These are phyloP conservation scores for Ceratobasidium sp. DNA, from an alignment of 1,284 basidiomycete genomes.

Conservation along the genomic window DNA sequence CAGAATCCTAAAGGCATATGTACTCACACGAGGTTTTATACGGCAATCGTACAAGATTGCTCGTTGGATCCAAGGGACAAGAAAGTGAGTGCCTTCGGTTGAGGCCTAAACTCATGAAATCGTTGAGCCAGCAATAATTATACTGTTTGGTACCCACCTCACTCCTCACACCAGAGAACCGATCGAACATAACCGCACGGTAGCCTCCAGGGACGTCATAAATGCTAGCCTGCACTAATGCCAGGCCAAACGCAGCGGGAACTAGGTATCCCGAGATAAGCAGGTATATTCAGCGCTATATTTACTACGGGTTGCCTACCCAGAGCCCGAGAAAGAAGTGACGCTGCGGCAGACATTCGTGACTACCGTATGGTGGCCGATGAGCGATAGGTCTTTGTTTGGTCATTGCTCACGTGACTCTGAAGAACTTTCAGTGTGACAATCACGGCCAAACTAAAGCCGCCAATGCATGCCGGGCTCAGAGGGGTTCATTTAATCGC, in stretches of 20 bases:
- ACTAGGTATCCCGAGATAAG: slow-evolving; percentile 60
- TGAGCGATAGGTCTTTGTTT: too few relatives aligned
- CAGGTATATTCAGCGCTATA: not conserved
- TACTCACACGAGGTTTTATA: slow-evolving; percentile 89
- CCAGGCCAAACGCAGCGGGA: slow-evolving; percentile 76
- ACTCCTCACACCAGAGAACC: slow-evolving; percentile 92
- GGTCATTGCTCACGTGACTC: too few relatives aligned
- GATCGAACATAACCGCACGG: slow-evolving; percentile 97
- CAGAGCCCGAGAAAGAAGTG: slow-evolving; percentile 27
- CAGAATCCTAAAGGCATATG: not conserved
- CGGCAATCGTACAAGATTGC: slow-evolving; percentile 98
- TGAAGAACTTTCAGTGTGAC: too few relatives aligned
- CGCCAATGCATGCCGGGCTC: too few relatives aligned
- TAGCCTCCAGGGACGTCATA: slow-evolving; percentile 96
- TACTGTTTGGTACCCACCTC: slow-evolving; percentile 60
- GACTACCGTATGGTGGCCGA: slow-evolving; percentile 25
- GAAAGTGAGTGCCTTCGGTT: slow-evolving; percentile 96
- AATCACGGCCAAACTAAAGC: too few relatives aligned
- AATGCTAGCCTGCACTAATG: slow-evolving; percentile 77
- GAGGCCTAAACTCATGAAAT: slow-evolving; percentile 66
- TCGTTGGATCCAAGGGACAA: slow-evolving; percentile 93
- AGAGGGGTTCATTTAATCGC: too few relatives aligned
- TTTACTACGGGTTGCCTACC: not conserved
- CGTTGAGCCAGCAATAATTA: not conserved
- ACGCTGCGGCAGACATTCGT: slow-evolving; percentile 26